Evolutionary conservation across 495 filamentous ascomycete genomes (phyloP).

Genomic region (Choiromyces venosus): DNA sequence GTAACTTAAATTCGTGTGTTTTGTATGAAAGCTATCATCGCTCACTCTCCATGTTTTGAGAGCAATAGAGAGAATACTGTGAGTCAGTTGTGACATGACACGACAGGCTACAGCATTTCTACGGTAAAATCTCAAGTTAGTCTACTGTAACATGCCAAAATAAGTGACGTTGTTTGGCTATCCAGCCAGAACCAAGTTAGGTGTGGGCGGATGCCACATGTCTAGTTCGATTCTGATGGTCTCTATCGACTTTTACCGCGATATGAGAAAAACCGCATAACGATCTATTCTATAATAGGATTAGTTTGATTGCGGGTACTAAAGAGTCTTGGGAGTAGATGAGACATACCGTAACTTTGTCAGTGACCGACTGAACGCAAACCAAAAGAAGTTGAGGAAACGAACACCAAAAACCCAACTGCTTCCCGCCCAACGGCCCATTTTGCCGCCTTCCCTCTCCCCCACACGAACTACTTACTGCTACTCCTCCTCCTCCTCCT

Average conservation of each 20-base stretch:
- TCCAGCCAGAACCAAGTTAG: too few relatives aligned
- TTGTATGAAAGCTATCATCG: too few relatives aligned
- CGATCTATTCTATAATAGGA: not conserved
- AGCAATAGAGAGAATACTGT: too few relatives aligned
- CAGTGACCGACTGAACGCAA: not conserved
- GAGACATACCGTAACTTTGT: not conserved
- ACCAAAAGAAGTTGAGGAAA: not conserved
- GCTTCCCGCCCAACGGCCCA: not conserved
- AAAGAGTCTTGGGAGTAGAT: not conserved
- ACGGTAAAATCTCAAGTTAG: too few relatives aligned
- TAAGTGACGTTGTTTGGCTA: too few relatives aligned
- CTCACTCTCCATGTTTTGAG: too few relatives aligned
- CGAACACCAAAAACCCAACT: not conserved
- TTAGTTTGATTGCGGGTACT: not conserved
- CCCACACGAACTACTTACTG: conserved; percentile 3
- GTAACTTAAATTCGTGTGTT: too few relatives aligned
- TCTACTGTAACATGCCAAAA: too few relatives aligned
- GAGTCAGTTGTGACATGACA: too few relatives aligned
- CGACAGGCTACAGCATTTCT: too few relatives aligned
- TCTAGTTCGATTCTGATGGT: not conserved
- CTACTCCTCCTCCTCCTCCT: conserved; percentile 5
- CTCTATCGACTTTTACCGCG: not conserved
- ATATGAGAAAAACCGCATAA: not conserved
- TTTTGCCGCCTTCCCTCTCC: not conserved
- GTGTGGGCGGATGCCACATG: too few relatives aligned